Percentiles rank a stretch among this genome's conserved stretches.
Evolutionary conservation across 2,329 filamentous ascomycete species (phyloP).

Genomic region (Fulvia fulva): DNA sequence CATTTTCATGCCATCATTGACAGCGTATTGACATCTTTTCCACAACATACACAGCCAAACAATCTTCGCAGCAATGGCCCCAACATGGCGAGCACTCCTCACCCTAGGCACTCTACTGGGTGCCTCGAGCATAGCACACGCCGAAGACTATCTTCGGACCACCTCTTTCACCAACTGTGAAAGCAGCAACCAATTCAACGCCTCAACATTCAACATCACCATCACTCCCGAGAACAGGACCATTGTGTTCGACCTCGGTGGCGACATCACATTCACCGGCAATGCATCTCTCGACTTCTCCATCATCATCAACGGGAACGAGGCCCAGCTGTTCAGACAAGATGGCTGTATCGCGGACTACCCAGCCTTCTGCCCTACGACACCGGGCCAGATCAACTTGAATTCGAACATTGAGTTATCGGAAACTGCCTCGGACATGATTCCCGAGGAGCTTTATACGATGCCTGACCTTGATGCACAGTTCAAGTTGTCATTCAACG

Average conservation of each 20-base stretch:
- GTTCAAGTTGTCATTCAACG: neutral
- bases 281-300: constrained; percentile 72
- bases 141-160: constrained; percentile 67
- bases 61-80: too few species aligned
- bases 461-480: neutral
- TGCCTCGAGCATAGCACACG: constrained; percentile 30
- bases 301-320: constrained; percentile 63
- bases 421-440: neutral
- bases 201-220: constrained; percentile 78
- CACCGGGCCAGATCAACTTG: neutral
- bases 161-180: constrained; percentile 81
- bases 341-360: neutral
- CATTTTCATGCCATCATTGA: neutral
- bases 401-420: neutral
- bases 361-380: constrained; percentile 2
- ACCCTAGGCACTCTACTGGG: neutral
- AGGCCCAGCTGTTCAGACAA: constrained; percentile 59
- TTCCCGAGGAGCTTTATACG: constrained; percentile 2
- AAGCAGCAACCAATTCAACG: constrained; percentile 76
- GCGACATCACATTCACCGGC: constrained; percentile 78
- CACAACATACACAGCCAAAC: neutral
- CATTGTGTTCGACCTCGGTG: constrained; percentile 68
- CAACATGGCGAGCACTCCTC: neutral
- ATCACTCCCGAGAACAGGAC: constrained; percentile 72
- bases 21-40: neutral